Evolutionary conservation across 257 asterid genomes (phyloP), one percentile per base, ranked within the genome.

Genomic region (Solanum virginianum): DNA sequence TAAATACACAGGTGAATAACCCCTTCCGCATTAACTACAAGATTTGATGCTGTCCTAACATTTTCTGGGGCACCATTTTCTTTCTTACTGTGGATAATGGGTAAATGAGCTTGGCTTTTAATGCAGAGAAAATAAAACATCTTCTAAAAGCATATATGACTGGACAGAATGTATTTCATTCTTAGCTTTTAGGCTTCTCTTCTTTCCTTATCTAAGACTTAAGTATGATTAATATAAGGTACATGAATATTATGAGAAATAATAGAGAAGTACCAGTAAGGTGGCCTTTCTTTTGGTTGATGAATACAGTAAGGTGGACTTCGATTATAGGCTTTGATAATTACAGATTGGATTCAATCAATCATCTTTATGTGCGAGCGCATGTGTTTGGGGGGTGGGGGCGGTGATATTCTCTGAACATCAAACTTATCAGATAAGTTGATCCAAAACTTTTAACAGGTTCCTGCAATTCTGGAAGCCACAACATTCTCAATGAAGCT

Each of bases 401-500:
- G 9, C 2, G 10, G 49, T 7, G 49, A 4, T 7, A 66, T 32
- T 32, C 10, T 69, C 51, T 69, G 22, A 36, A 14, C 57, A 77
- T 77, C 24, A 2, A 24, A 51, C 47, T 15, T 51, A 26, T 77
- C 22, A 3, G 24, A 10, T 8, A 51, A 77, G 49, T 72, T 29
- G 45, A 16, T 47, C 20, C 59, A 17, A 83, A 36, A 8, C 29
- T 26, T 83, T 60, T 41, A 68, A 62, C 94, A 96, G 99, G 98
- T 94, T 66, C 99, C 98, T 59, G 90, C 90, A 29, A 89, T 92
- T 90, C 86, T 94, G 56, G 99, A 92, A 88, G 92, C 96, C 60
- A 92, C 94, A 55, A 97, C 97, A 85, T 97, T 89, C 86, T 97
- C 99, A 15, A 93, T 97, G 89, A 97, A 95, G 89, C 89, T 95